A percentile compares a stretch with the other conserved stretches of the same genome.
phyloP scores from a whole-genome alignment of 345 rosid species.

The Mallotus nudiflorus region DNA sequence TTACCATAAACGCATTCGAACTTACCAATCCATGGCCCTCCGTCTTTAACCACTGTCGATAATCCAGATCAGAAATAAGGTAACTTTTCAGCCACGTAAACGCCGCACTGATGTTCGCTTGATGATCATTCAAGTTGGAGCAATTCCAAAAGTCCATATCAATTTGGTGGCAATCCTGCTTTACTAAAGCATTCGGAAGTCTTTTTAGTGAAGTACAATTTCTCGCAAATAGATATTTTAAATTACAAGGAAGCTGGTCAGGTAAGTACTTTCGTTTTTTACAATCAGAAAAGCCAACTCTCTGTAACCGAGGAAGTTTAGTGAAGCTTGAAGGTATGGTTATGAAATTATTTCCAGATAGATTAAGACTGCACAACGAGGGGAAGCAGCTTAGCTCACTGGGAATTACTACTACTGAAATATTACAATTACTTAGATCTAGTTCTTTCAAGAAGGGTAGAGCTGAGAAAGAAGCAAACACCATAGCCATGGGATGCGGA shows the following conservation, averaged over 20 bases:
- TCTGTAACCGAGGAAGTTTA: constrained; percentile 3
- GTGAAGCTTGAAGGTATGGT: constrained; percentile 8
- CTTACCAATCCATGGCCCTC: too few relatives aligned
- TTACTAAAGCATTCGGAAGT: too few relatives aligned
- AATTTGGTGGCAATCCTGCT: too few relatives aligned
- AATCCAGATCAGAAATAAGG: too few relatives aligned
- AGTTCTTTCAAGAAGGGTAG: neutral
- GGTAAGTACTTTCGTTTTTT: neutral
- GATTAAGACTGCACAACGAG: neutral
- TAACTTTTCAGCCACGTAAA: too few relatives aligned
- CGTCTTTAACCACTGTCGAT: too few relatives aligned
- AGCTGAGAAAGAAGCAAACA: constrained; percentile 6
- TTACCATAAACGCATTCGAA: too few relatives aligned
- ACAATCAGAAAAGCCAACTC: neutral
- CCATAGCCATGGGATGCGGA: neutral
- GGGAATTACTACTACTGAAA: constrained; percentile 6
- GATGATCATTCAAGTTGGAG: too few relatives aligned
- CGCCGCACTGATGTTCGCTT: too few relatives aligned
- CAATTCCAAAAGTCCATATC: too few relatives aligned
- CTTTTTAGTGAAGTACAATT: neutral
- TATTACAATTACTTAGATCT: constrained; percentile 1
- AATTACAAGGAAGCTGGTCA: neutral
- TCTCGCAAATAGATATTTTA: neutral
- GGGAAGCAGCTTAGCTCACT: neutral
- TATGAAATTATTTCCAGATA: neutral